These are phyloP conservation scores for Ceratobasidium sp. DNA, from an alignment of 1,284 basidiomycete species.

Conservation along the genomic window DNA sequence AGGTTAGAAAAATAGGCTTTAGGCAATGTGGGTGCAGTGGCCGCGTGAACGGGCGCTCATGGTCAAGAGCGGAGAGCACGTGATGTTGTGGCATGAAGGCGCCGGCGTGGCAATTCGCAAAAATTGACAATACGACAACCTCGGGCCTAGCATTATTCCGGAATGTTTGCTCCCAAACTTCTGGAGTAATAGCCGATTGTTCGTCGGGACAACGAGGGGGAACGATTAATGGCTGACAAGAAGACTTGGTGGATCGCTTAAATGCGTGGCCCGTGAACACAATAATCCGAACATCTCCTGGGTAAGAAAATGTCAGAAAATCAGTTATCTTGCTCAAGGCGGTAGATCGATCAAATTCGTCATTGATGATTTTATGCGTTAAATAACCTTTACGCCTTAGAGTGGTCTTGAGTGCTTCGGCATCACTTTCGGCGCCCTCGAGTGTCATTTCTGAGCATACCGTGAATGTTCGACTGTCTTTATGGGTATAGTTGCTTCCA, in stretches of 20 bases:
- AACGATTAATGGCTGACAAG: background rate
- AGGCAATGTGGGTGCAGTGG: background rate
- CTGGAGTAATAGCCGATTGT: background rate
- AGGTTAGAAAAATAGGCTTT: slow-evolving; percentile 21
- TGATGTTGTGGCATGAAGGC: slow-evolving; percentile 1
- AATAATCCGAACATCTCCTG: slow-evolving; percentile 19
- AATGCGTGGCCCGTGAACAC: slow-evolving; percentile 18
- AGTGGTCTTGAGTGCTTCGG: background rate
- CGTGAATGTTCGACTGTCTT: background rate
- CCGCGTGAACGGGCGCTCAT: background rate
- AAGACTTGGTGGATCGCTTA: too few species aligned
- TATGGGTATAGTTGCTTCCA: slow-evolving; percentile 5
- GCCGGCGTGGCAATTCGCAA: slow-evolving; percentile 17
- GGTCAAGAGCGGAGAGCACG: background rate
- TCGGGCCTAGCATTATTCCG: background rate
- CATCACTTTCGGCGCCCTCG: background rate
- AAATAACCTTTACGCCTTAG: background rate
- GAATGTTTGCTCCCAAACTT: background rate
- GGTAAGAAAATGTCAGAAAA: background rate
- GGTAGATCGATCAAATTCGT: background rate
- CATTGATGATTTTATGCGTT: background rate
- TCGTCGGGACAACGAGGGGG: background rate
- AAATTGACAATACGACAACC: slow-evolving; percentile 12
- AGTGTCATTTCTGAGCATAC: background rate
- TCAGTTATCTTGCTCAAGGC: background rate